phyloP scores from a whole-genome alignment of 1,139 yeast genomes.

The Wickerhamomyces sp. region DNA sequence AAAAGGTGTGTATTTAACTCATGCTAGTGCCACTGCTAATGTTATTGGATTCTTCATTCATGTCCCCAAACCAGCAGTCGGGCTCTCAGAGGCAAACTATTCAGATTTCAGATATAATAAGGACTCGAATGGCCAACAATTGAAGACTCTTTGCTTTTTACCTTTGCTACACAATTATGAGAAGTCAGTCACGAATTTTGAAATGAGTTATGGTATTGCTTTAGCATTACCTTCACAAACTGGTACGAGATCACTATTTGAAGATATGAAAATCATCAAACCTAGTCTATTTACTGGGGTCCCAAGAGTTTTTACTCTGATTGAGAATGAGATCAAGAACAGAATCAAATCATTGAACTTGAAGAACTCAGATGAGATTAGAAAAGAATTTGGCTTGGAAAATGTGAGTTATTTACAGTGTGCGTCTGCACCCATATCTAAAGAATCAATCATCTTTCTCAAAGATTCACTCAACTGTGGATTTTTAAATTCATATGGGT shows the following conservation, averaged over 20 bases:
- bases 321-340: slow-evolving; percentile 37
- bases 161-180: slow-evolving; percentile 50
- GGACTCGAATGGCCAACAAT: slow-evolving; percentile 16
- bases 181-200: slow-evolving; percentile 20
- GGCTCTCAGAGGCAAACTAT: slow-evolving; percentile 9
- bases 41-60: slow-evolving; percentile 26
- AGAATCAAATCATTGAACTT: slow-evolving; percentile 26
- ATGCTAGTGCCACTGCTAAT: slow-evolving; percentile 38
- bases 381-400: slow-evolving; percentile 52
- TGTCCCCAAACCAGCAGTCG: slow-evolving; percentile 23
- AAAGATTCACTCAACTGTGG: slow-evolving; percentile 42
- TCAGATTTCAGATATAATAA: slow-evolving; percentile 14
- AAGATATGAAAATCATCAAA: slow-evolving; percentile 38
- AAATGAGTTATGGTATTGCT: slow-evolving; percentile 23
- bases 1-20: slow-evolving; percentile 46
- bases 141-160: slow-evolving; percentile 28
- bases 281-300: slow-evolving; percentile 43
- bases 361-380: slow-evolving; percentile 28
- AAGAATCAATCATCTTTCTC: slow-evolving; percentile 40
- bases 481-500: slow-evolving; percentile 46
- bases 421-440: slow-evolving; percentile 51
- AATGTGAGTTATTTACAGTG: slow-evolving; percentile 31
- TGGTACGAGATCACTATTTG: slow-evolving; percentile 29
- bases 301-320: slow-evolving; percentile 46
- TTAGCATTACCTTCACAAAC: slow-evolving; percentile 29